Percentiles rank a stretch among this genome's conserved stretches.
These are phyloP conservation scores for Yamadazyma songkhlaensis DNA, from an alignment of 1,139 yeast genomes.

Conservation along the genomic window DNA sequence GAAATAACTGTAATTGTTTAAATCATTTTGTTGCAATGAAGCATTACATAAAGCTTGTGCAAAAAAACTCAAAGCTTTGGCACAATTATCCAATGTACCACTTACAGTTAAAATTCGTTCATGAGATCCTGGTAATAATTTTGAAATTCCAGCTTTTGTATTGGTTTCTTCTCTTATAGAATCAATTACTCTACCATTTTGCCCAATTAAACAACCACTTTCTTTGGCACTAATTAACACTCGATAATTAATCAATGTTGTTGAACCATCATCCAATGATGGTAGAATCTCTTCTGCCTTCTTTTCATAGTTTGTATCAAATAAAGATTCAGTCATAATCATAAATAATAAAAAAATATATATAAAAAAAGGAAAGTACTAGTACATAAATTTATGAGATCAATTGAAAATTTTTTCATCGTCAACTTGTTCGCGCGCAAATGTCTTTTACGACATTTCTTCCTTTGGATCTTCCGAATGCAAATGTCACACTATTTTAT, in stretches of 20 bases:
- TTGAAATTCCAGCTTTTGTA: constrained; percentile 88
- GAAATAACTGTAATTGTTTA: constrained; percentile 47
- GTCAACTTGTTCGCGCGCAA: constrained; percentile 1
- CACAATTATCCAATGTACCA: constrained; percentile 73
- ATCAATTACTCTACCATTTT: constrained; percentile 79
- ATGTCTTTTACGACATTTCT: too few relatives aligned
- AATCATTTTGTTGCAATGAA: constrained; percentile 26
- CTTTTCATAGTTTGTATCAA: constrained; percentile 36
- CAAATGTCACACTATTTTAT: too few relatives aligned
- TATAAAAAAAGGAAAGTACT: constrained; percentile 1
- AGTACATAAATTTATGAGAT: background rate
- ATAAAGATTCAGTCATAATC: constrained; percentile 40
- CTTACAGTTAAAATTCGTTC: constrained; percentile 82
- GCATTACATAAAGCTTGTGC: constrained; percentile 59
- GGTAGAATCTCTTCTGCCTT: constrained; percentile 7
- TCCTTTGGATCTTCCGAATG: too few relatives aligned
- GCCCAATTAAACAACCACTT: constrained; percentile 90
- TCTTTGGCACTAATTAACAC: constrained; percentile 81
- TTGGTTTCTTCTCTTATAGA: constrained; percentile 72
- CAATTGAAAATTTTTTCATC: constrained; percentile 5
- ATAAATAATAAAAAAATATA: constrained; percentile 4
- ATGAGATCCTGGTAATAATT: constrained; percentile 75
- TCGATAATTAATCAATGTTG: constrained; percentile 54
- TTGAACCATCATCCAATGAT: constrained; percentile 26
- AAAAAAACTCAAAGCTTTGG: constrained; percentile 70